Evolutionary conservation across 306 rosid genomes (phyloP), one percentile per base, ranked within the genome.

Genomic region (Senna tora): DNA sequence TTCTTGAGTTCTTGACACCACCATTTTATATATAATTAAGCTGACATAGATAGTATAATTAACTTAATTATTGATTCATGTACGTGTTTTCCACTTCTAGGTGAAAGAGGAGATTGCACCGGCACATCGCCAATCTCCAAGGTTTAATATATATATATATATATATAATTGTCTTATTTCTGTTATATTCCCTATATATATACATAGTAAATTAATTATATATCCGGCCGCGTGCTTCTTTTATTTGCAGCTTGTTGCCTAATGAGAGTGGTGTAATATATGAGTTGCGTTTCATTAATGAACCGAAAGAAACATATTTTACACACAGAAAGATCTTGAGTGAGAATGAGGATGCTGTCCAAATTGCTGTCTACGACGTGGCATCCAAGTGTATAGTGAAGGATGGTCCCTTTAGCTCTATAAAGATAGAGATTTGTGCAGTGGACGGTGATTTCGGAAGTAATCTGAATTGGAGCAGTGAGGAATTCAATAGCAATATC

Each of bases 381-480:
- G 8, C 30, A 4, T 73, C 79, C 12, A 8, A 38, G 5, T 14
- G 65, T 17, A 8, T 14, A 4, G 81, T 85, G 65, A 8, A 0
- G 0, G 25, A 71, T 1, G 83, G 78, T 52, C 79, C 81, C 2
- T 36, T 74, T 22, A 74, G 83, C 25, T 77, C 75, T 0, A 5
- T 38, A 0, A 75, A 56, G 75, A 22, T 85, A 38, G 71, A 83
- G 52, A 41, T 85, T 0, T 60, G 81, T 1, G 71, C 50, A 5
- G 47, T 85, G 12, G 47, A 69, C 5, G 81, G 83, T 1, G 90
- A 77, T 3, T 80, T 77, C 8, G 43, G 79, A 0, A 55, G 65
- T 46, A 53, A 16, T 16, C 70, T 62, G 9, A 72, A 85, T 41
- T 77, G 89, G 86, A 75, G 78, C 0, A 65, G 67, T 30, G 30